Evolutionary conservation across 2,329 filamentous ascomycete genomes (phyloP).

Genomic region (Paecilomyces formosus): DNA sequence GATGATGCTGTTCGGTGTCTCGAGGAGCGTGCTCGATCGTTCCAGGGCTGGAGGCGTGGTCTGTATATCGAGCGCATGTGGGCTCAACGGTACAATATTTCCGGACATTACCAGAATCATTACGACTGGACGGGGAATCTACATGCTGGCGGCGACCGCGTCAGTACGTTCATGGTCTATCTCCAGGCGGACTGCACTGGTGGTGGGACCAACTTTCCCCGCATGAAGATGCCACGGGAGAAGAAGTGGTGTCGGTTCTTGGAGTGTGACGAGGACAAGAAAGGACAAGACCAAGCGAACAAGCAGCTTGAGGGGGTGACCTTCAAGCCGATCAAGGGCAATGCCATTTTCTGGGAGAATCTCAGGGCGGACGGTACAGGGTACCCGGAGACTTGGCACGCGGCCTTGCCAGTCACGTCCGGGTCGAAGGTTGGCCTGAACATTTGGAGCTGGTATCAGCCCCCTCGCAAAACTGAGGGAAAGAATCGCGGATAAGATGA

Average conservation of each 20-base stretch:
- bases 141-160: constrained; percentile 32
- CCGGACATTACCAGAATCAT: constrained; percentile 53
- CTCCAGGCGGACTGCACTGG: constrained; percentile 46
- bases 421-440: constrained; percentile 56
- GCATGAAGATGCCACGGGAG: constrained; percentile 37
- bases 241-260: constrained; percentile 51
- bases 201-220: constrained; percentile 55
- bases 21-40: constrained; percentile 49
- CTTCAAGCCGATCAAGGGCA: constrained; percentile 51
- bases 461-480: constrained; percentile 9
- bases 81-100: constrained; percentile 52
- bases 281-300: constrained; percentile 2
- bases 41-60: constrained; percentile 54
- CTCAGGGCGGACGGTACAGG: constrained; percentile 48
- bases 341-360: constrained; percentile 59
- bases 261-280: constrained; percentile 39
- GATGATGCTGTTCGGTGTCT: constrained; percentile 49
- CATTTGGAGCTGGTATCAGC: constrained; percentile 58
- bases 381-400: constrained; percentile 55
- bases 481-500: not conserved
- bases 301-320: constrained; percentile 40
- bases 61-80: constrained; percentile 55
- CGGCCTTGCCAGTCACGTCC: constrained; percentile 48
- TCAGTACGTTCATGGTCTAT: constrained; percentile 58
- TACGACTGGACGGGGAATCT: constrained; percentile 50